Evolutionary conservation across 495 filamentous ascomycete species (phyloP), one percentile per base, ranked within the genome.

Genomic region (Stereocaulon alpinum): DNA sequence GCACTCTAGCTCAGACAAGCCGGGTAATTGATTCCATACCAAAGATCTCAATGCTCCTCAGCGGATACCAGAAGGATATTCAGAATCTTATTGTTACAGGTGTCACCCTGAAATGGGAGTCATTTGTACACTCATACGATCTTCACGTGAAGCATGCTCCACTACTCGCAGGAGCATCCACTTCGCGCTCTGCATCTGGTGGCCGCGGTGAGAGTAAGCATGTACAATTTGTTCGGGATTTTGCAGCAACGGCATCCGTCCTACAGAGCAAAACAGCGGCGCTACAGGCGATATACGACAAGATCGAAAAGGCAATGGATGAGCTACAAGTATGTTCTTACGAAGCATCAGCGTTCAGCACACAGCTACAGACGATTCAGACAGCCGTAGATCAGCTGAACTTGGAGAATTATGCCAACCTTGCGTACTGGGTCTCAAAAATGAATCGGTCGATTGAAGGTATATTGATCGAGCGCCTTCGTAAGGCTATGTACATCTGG

Each of bases 111-210:
- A 85, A 87, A 65, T 98, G 93, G 93, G 93, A 98, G 68, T 92
- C 93, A 0, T 96, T 98, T 68, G 87, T 98, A 37, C 89, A 96
- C 66, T 90, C 89, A 9, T 97, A 96, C 69, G 93, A 97, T 68
- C 75, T 96, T 18, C 89, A 92, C 64, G 79, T 91, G 55, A 87
- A 92, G 64, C 86, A 89, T 64, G 77, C 83, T 37, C 72, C 71
- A 50, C 68, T 77, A n/a, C 74, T 76, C 55, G 67, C 71, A n/a
- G 75, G 75, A 51, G 37, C 60, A 59, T 22, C 55, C 48, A 34
- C 45, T 60, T 34, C 68, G 27, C 58, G 66, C 22, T 53, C 58
- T 17, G 70, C 79, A 27, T 74, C 86, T 51, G 85, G 87, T 58
- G 77, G 81, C 59, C 74, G 82, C 50, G 80, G 81, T 40, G 90